Conservation (phyloP, 805 yeast species). For the Helenozyma baotianmanensis region DNA sequence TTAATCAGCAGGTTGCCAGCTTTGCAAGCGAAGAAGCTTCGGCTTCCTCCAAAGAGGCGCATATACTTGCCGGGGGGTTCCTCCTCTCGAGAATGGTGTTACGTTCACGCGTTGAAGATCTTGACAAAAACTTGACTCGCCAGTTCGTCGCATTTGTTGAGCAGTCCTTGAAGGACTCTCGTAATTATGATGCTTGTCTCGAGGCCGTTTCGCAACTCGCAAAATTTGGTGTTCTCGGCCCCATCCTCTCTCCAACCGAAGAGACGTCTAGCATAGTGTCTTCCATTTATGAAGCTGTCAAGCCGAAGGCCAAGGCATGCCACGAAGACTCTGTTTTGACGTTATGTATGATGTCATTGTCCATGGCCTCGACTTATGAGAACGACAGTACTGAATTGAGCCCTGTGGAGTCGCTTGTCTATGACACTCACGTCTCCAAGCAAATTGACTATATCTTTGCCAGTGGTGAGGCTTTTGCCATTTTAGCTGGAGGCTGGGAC, state of each 20-base stretch:
- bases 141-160: constrained; percentile 11
- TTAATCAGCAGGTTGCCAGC: not conserved
- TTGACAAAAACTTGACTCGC: constrained; percentile 10
- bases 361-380: constrained; percentile 14
- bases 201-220: constrained; percentile 42
- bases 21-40: constrained; percentile 8
- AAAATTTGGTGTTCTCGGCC: constrained; percentile 44
- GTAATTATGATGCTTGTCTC: constrained; percentile 23
- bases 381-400: constrained; percentile 16
- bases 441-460: constrained; percentile 74
- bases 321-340: constrained; percentile 59
- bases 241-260: constrained; percentile 16
- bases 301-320: constrained; percentile 44
- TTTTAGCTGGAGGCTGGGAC: constrained; percentile 72
- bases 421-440: constrained; percentile 58
- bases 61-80: constrained; percentile 36
- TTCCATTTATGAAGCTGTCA: constrained; percentile 19
- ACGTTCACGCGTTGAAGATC: constrained; percentile 17
- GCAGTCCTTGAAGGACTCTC: constrained; percentile 17
- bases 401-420: constrained; percentile 43
- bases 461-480: constrained; percentile 77
- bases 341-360: constrained; percentile 51
- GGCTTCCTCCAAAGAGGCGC: constrained; percentile 15
- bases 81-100: constrained; percentile 43
- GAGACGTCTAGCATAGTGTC: constrained; percentile 13